Percentiles rank a stretch among this genome's conserved stretches.
Conservation (phyloP, 1,284 basidiomycete genomes). For the Rugiboletus extremiorientalis region DNA sequence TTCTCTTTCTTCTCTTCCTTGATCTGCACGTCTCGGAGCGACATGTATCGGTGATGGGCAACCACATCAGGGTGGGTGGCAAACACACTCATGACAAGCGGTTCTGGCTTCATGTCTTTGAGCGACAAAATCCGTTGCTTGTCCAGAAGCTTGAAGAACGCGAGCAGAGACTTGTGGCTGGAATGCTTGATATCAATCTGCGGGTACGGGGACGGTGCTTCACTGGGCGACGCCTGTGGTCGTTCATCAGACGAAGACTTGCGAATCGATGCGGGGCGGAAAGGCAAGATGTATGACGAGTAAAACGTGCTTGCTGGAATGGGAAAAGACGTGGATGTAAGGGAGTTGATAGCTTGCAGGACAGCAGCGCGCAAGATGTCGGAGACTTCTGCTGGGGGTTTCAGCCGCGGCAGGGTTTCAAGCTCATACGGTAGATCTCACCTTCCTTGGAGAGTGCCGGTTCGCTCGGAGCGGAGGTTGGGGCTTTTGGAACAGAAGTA, state of each 20-base stretch:
- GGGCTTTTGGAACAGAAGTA: slow-evolving; percentile 1
- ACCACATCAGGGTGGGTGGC: slow-evolving; percentile 56
- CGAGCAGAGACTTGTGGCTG: slow-evolving; percentile 75
- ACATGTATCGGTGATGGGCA: slow-evolving; percentile 53
- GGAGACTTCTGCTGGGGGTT: slow-evolving; percentile 55
- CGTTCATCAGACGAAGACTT: slow-evolving; percentile 27
- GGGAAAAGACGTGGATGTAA: slow-evolving; percentile 62
- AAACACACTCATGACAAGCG: slow-evolving; percentile 64
- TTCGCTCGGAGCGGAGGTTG: slow-evolving; percentile 9
- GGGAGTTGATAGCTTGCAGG: slow-evolving; percentile 60
- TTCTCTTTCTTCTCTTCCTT: slow-evolving; percentile 52
- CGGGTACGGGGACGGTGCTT: slow-evolving; percentile 36
- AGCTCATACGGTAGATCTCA: slow-evolving; percentile 14
- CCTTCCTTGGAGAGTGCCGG: slow-evolving; percentile 26
- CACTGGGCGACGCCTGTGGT: slow-evolving; percentile 32
- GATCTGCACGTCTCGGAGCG: slow-evolving; percentile 61
- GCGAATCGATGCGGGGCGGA: slow-evolving; percentile 54
- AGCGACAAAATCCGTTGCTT: slow-evolving; percentile 72
- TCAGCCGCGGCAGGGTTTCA: slow-evolving; percentile 4
- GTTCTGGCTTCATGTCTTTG: slow-evolving; percentile 71
- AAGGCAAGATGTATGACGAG: slow-evolving; percentile 74
- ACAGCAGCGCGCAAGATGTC: slow-evolving; percentile 65
- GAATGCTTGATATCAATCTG: slow-evolving; percentile 64
- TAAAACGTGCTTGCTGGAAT: slow-evolving; percentile 78
- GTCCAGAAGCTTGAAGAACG: slow-evolving; percentile 74